Evolutionary conservation across 805 yeast genomes (phyloP).

Genomic region (Saturnispora gosingensis): DNA sequence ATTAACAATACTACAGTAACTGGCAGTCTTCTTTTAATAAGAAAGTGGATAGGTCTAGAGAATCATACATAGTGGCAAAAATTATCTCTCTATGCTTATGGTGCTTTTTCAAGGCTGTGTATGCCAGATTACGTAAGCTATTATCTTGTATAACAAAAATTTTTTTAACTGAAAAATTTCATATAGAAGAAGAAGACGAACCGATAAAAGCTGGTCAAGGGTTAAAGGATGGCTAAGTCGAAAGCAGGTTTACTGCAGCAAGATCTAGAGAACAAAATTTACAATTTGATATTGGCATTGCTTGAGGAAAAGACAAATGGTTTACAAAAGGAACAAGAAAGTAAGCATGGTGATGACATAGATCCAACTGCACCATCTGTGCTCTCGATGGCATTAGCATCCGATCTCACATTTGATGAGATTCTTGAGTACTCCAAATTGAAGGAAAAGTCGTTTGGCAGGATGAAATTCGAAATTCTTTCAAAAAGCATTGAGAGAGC

Average conservation of each 20-base stretch:
- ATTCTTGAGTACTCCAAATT: slow-evolving; percentile 50
- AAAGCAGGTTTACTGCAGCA: slow-evolving; percentile 21
- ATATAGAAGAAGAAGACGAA: background rate
- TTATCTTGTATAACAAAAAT: background rate
- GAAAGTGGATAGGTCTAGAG: background rate
- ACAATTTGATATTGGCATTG: slow-evolving; percentile 44
- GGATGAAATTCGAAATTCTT: slow-evolving; percentile 58
- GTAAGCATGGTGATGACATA: background rate
- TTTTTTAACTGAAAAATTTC: background rate
- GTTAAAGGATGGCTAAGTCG: slow-evolving; percentile 4
- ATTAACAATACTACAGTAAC: background rate
- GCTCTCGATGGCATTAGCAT: slow-evolving; percentile 45
- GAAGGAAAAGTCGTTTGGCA: slow-evolving; percentile 55
- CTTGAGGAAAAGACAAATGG: slow-evolving; percentile 51
- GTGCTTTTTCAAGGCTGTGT: background rate
- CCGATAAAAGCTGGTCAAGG: background rate
- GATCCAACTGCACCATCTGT: slow-evolving; percentile 19
- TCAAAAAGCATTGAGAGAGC: slow-evolving; percentile 58
- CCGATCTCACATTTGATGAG: slow-evolving; percentile 43
- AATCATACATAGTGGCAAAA: background rate
- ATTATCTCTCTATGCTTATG: background rate
- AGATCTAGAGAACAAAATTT: slow-evolving; percentile 46
- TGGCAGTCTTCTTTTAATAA: background rate
- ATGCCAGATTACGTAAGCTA: background rate
- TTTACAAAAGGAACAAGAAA: slow-evolving; percentile 14